Evolutionary conservation across 2,329 filamentous ascomycete genomes (phyloP), one percentile per base, ranked within the genome.

Genomic region (Penicillium italicum): DNA sequence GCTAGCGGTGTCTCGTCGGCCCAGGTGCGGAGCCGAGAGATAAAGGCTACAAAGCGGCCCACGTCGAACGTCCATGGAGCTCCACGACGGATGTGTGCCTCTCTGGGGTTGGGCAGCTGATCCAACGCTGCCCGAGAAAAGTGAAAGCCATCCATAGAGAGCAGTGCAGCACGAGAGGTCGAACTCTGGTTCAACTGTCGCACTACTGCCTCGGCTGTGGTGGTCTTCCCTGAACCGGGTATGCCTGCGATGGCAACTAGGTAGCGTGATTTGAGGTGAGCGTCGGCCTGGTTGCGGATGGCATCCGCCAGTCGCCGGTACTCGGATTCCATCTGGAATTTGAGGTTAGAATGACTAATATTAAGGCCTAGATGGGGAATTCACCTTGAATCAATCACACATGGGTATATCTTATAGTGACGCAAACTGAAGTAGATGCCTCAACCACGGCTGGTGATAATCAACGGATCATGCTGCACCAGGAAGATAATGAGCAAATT

Each of bases 141-240:
- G 56, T 75, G 73, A 50, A 74, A 76, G 14, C 73, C 74, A 46
- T 75, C 73, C 71, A 75, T 72, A 8, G 72, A 68, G 8, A 74
- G 58, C 1, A 68, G 58, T 1, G 62, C 57, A 0, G 69, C 62
- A 8, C 50, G 57, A 0, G 46, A 40, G 1, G 28, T 24, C 0
- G 52, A n/a, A 22, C 48, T 38, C 6, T 51, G 26, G 34, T 71
- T 72, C 6, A 73, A 49, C 3, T 60, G 62, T n/a, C 56, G 53
- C 1, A 68, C 67, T 6, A 72, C 62, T 2, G 64, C 64, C 7
- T 60, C 50, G 4, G 71, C 70, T 4, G 66, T 69, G 12, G 71
- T 73, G 6, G 71, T 70, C 50, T 73, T 74, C 11, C 71, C 70
- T 4, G 71, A 70, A 9, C 71, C 71, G 2, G 71, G 70, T 1